Evolutionary conservation across 257 asterid species (phyloP).

Genomic region (Penstemon davidsonii): DNA sequence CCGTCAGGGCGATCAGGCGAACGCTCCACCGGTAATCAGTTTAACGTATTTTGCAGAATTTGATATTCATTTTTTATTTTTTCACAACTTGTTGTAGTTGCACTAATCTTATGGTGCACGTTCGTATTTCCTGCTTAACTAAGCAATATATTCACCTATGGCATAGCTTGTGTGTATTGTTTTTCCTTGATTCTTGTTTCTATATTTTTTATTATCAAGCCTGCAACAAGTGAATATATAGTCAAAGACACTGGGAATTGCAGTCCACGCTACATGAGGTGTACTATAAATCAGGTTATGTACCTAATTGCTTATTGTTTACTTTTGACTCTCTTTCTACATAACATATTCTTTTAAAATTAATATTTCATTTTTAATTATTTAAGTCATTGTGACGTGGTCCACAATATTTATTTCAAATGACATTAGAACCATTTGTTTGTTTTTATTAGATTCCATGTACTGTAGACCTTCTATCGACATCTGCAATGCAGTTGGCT

Average conservation of each 20-base stretch:
- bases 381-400: constrained; percentile 4
- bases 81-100: constrained; percentile 20
- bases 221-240: constrained; percentile 93
- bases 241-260: constrained; percentile 95
- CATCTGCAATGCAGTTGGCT: constrained; percentile 96
- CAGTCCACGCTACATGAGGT: constrained; percentile 98
- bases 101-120: constrained; percentile 20
- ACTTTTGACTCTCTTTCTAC: background rate
- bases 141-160: constrained; percentile 18
- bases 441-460: constrained; percentile 72
- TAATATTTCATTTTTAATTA: too few species aligned
- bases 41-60: constrained; percentile 2
- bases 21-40: constrained; percentile 87
- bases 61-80: constrained; percentile 7
- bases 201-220: constrained; percentile 48
- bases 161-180: constrained; percentile 6
- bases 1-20: constrained; percentile 97
- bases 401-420: constrained; percentile 20
- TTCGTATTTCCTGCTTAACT: constrained; percentile 6
- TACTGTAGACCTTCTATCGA: constrained; percentile 86
- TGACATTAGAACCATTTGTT: constrained; percentile 28
- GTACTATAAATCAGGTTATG: constrained; percentile 88
- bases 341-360: too few species aligned
- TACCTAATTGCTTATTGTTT: constrained; percentile 27
- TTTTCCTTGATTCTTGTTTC: constrained; percentile 22